These are phyloP conservation scores for Eucalyptus pauciflora DNA, from an alignment of 345 rosid genomes.

Conservation along the genomic window DNA sequence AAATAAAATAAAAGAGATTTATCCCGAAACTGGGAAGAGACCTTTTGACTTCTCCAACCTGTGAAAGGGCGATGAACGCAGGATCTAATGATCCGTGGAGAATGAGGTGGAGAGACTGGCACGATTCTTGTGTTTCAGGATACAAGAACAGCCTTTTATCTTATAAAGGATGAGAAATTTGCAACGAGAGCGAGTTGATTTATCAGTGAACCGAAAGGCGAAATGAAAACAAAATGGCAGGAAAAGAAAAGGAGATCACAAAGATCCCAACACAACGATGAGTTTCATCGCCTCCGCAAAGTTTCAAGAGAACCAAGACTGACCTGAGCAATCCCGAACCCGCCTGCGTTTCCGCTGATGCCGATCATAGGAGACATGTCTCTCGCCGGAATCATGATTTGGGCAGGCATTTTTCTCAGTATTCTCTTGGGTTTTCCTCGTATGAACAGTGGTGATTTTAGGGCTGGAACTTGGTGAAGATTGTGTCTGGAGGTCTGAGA, in stretches of 20 bases:
- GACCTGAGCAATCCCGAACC: conserved; percentile 48
- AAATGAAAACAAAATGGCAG: neutral
- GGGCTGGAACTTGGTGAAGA: neutral
- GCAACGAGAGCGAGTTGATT: neutral
- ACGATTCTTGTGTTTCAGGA: neutral
- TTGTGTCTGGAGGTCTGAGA: neutral
- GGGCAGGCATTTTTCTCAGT: conserved; percentile 26
- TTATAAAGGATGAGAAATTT: neutral
- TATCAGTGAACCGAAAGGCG: neutral
- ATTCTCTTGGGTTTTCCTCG: neutral
- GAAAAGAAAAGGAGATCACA: neutral
- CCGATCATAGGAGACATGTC: conserved; percentile 37
- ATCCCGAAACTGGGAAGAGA: neutral
- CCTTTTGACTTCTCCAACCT: neutral
- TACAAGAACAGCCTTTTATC: neutral
- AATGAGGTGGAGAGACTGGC: neutral
- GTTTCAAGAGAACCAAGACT: neutral
- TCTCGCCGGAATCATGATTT: conserved; percentile 49
- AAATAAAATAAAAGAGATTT: neutral
- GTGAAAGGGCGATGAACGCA: neutral
- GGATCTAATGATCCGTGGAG: neutral
- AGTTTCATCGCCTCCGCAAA: neutral
- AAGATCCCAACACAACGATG: neutral
- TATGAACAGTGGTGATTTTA: neutral
- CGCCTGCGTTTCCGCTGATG: conserved; percentile 19